Evolutionary conservation across 257 asterid species (phyloP), one percentile per base, ranked within the genome.

Genomic region (Gentiana macrophylla): DNA sequence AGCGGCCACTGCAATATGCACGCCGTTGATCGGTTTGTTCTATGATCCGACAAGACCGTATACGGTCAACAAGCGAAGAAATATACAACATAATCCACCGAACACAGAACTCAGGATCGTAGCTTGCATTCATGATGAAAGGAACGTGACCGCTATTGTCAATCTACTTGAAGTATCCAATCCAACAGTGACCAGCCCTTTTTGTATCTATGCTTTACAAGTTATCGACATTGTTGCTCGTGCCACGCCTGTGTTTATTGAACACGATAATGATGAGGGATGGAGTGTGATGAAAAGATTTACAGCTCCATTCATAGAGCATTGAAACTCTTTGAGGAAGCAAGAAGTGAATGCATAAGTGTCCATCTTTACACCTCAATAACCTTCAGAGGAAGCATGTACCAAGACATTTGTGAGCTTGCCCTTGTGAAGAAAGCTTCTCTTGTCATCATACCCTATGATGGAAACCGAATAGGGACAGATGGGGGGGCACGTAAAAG

Each of bases 401-500:
- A 86, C 56, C 89, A 78, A 56, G 95, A 86, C 55, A 72, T 89
- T 9, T 89, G 95, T 43, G 84, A 77, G 67, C 78, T 89, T 49
- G 93, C 95, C 4, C 77, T 84, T 13, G 13, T 50, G 38, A 83
- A 70, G 68, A 78, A 77, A 38, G 84, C 89, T 6, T 74, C 80
- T 60, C 62, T 86, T 32, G 77, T 86, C 44, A 69, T 89, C 44
- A 55, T 84, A 34, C 89, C 85, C 2, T 64, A 72, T 44, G 73
- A 71, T 47, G 68, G 57, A 36, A 60, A 61, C 4, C 72, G 64
- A 43, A 50, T 15, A 55, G 33, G 44, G 3, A 32, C 54, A 1
- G n/a, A 50, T 0, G 72, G 55, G 12, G 33, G 56, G 8, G 12
- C 41, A 24, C 64, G 53, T 35, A 69, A 57, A 59, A 61, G 66